Percentiles rank a stretch among this genome's conserved stretches.
phyloP scores from a whole-genome alignment of 73 alveolate species.

The Paramecium caudatum region DNA sequence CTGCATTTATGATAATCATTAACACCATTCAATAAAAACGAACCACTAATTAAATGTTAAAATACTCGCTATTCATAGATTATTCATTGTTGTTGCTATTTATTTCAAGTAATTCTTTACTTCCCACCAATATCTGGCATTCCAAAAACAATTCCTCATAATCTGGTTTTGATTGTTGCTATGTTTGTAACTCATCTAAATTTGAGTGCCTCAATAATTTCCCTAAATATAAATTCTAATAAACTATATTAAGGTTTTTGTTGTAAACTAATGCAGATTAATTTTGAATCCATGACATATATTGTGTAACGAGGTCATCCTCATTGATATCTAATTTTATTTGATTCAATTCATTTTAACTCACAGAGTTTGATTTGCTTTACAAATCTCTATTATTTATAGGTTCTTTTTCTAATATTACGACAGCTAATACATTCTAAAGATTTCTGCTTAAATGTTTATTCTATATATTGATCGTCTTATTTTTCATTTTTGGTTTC shows the following conservation, averaged over 20 bases:
- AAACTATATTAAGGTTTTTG: slow-evolving; percentile 22
- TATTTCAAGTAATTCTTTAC: slow-evolving; percentile 42
- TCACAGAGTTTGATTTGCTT: slow-evolving; percentile 29
- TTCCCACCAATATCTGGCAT: slow-evolving; percentile 8
- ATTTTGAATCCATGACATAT: slow-evolving; percentile 47
- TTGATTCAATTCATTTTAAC: neutral
- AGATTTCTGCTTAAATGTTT: slow-evolving; percentile 16
- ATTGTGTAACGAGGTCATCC: neutral
- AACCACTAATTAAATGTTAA: neutral
- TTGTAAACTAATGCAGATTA: slow-evolving; percentile 57
- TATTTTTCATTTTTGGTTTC: neutral
- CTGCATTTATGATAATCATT: slow-evolving; percentile 56
- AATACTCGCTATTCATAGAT: slow-evolving; percentile 51
- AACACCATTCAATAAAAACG: neutral
- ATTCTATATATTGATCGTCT: neutral
- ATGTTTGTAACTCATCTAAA: neutral
- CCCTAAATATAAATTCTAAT: slow-evolving; percentile 43
- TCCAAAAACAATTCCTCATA: slow-evolving; percentile 33
- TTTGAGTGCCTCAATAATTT: neutral
- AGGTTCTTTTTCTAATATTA: slow-evolving; percentile 20
- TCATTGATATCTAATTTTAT: slow-evolving; percentile 32
- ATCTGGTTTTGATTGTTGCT: neutral
- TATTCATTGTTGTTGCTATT: slow-evolving; percentile 11
- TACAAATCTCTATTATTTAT: slow-evolving; percentile 16
- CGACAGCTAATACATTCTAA: neutral